These are phyloP conservation scores for Pseudogymnoascus sp. DNA, from an alignment of 2,329 filamentous ascomycete genomes.

Conservation along the genomic window DNA sequence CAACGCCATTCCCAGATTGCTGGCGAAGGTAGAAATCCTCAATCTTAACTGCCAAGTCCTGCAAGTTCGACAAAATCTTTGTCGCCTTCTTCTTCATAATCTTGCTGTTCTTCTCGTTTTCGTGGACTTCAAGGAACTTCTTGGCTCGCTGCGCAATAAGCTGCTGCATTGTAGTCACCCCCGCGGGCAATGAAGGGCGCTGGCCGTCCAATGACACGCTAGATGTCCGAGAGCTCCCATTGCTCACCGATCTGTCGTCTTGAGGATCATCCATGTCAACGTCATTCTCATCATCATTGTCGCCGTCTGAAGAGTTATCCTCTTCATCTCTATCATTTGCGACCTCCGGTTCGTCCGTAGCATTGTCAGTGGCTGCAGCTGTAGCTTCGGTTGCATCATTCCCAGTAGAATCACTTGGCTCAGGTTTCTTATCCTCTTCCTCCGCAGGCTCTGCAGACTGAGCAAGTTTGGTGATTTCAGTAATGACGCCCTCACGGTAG, in stretches of 20 bases:
- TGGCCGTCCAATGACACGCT: constrained; percentile 55
- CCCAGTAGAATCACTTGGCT: constrained; percentile 9
- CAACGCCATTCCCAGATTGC: constrained; percentile 46
- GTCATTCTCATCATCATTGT: constrained; percentile 41
- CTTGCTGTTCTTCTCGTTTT: constrained; percentile 63
- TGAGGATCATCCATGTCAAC: constrained; percentile 43
- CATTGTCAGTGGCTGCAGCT: constrained; percentile 14
- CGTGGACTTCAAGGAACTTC: constrained; percentile 75
- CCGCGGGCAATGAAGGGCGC: constrained; percentile 38
- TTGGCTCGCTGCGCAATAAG: constrained; percentile 70
- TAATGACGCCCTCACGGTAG: constrained; percentile 90
- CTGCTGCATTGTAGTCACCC: constrained; percentile 53
- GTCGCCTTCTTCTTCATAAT: constrained; percentile 70
- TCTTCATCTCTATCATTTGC: constrained; percentile 27
- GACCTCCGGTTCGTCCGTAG: constrained; percentile 23
- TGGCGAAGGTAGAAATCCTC: constrained; percentile 58
- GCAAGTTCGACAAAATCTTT: constrained; percentile 65
- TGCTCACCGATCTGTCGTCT: constrained; percentile 32
- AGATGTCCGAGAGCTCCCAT: constrained; percentile 48
- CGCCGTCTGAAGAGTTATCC: constrained; percentile 45
- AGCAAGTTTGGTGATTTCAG: constrained; percentile 78
- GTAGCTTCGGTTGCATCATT: constrained; percentile 16
- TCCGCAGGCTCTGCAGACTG: constrained; percentile 24
- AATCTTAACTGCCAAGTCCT: constrained; percentile 62
- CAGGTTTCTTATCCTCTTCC: constrained; percentile 15